phyloP scores from a whole-genome alignment of 2,329 filamentous ascomycete genomes.

The Grosmannia serpens region DNA sequence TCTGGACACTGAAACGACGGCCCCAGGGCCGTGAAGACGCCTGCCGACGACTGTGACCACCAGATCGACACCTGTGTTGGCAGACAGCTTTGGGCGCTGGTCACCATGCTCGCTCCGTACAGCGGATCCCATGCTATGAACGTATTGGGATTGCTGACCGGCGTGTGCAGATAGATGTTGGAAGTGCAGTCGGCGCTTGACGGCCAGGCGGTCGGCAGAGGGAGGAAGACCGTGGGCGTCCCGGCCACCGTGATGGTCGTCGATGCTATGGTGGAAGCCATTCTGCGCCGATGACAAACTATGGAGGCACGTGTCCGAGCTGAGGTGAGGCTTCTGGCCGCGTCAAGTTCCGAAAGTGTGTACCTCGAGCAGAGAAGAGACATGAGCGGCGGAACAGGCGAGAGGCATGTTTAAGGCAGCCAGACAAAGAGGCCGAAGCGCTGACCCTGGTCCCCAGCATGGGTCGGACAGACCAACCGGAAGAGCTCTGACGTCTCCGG shows the following conservation, averaged over 20 bases:
- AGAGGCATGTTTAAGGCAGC: neutral
- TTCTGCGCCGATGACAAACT: neutral
- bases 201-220: constrained; percentile 3
- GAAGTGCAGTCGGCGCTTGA: constrained; percentile 1
- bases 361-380: neutral
- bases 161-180: constrained; percentile 6
- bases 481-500: neutral
- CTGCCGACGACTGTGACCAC: constrained; percentile 1
- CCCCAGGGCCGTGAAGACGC: constrained; percentile 3
- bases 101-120: neutral
- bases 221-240: constrained; percentile 8
- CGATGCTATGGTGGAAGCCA: neutral
- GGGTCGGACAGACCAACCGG: neutral
- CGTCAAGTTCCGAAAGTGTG: neutral
- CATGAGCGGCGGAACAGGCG: neutral
- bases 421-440: neutral
- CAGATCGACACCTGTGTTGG: constrained; percentile 3
- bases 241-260: constrained; percentile 6
- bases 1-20: constrained; percentile 3
- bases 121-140: constrained; percentile 7
- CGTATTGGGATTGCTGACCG: constrained; percentile 1
- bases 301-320: neutral
- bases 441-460: neutral
- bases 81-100: neutral
- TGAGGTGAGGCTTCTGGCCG: neutral